Percentiles rank a stretch among this genome's conserved stretches.
These are phyloP conservation scores for Lathyrus sativus DNA, from an alignment of 306 rosid species.

Conservation along the genomic window DNA sequence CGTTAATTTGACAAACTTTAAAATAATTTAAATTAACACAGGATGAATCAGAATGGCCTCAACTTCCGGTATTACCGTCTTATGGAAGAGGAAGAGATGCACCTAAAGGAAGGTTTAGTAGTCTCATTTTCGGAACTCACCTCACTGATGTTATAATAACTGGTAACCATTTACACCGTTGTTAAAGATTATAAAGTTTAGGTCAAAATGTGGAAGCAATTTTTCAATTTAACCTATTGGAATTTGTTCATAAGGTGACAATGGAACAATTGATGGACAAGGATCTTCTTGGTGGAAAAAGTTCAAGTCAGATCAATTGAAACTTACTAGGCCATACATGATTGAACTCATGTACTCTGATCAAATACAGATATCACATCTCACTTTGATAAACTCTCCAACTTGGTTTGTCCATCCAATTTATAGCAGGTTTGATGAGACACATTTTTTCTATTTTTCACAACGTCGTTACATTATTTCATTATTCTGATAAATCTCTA, in stretches of 20 bases:
- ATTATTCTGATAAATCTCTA: too few relatives aligned
- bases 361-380: neutral
- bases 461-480: too few relatives aligned
- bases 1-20: too few relatives aligned
- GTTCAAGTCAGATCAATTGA: neutral
- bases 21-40: too few relatives aligned
- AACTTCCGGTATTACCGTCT: neutral
- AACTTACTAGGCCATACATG: neutral
- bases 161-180: neutral
- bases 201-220: neutral
- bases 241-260: neutral
- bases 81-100: neutral
- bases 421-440: neutral
- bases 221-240: neutral
- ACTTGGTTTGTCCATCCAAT: conserved; percentile 5
- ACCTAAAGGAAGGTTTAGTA: neutral
- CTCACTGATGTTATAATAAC: neutral
- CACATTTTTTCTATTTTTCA: neutral
- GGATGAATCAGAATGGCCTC: neutral
- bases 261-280: neutral
- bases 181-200: neutral
- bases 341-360: neutral
- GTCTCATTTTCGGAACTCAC: neutral
- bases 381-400: neutral
- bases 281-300: neutral